Base-by-base conservation (phyloP, 441 rosid species). In the Hura crepitans region DNA sequence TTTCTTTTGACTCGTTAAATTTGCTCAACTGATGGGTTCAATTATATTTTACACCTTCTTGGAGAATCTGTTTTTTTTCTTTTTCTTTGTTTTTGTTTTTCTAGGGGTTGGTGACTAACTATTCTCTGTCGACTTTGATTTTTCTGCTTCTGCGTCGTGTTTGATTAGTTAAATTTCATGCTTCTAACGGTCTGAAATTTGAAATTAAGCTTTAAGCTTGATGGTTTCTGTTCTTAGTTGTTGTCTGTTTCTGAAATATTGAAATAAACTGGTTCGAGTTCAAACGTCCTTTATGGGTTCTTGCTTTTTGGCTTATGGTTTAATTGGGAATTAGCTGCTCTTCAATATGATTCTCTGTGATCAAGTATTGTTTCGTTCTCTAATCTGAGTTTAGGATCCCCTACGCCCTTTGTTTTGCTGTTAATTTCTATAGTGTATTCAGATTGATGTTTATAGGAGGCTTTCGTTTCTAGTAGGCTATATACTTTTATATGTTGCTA, bases 111-210 rank as follows among this genome's bases (percentile, higher is more conserved):
- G 6, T 35, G 75, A 58, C 47, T 20, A 42, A 67, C 46, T 65
- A 57, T n/a, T n/a, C n/a, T n/a, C n/a, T n/a, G n/a, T 74, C 66
- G 68, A 22, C 63, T 67, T 71, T 11, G 37, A 31, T 25, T 59
- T 15, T 65, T 54, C 54, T 31, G 69, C 42, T 46, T n/a, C 9
- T 68, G 15, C 68, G 15, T 58, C 59, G 27, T 71, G 73, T 59
- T 77, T 67, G 72, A 68, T 57, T 62, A 18, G 45, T 58, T 83
- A 8, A 54, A 54, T 42, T 42, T 63, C 28, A n/a, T 31, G 39
- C 56, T 59, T 69, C 4, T 73, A 23, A 35, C 14, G 18, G 60
- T 27, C 15, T 58, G 37, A 30, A 15, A 14, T 3, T 30, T 58
- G 62, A 31, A 31, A 58, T 30, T 15, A 15, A 28, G 1, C 17